Percentiles rank a stretch among this genome's conserved stretches.
Evolutionary conservation across 352 stramenopile species (phyloP).

Genomic region (Phytophthora rubi): DNA sequence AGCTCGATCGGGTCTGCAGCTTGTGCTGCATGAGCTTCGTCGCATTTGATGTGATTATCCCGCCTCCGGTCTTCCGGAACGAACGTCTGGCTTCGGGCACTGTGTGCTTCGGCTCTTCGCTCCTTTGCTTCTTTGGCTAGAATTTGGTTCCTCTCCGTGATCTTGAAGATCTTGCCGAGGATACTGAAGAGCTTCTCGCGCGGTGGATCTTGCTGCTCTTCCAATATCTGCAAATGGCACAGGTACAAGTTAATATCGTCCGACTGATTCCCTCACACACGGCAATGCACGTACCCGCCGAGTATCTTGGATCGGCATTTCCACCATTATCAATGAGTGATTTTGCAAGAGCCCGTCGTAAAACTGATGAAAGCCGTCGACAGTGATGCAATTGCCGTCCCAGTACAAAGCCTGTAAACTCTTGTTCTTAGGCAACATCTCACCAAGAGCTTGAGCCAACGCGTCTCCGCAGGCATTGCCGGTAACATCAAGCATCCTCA

Average conservation of each 20-base stretch:
- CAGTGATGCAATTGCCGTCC: conserved; percentile 78
- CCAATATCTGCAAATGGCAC: conserved; percentile 58
- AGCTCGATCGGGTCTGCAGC: conserved; percentile 9
- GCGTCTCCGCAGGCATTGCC: conserved; percentile 78
- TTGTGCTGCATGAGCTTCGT: not conserved
- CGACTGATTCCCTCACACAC: not conserved
- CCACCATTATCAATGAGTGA: conserved; percentile 67
- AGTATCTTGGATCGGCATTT: conserved; percentile 83
- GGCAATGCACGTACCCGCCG: conserved; percentile 46
- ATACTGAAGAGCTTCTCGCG: conserved; percentile 78
- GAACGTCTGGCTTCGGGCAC: not conserved
- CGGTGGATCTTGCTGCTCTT: conserved; percentile 70
- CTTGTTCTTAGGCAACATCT: conserved; percentile 59
- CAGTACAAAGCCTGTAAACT: conserved; percentile 74
- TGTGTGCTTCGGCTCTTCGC: conserved; percentile 21
- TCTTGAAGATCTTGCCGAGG: conserved; percentile 76
- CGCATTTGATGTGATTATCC: conserved; percentile 7
- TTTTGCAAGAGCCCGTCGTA: conserved; percentile 70
- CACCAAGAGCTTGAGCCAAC: conserved; percentile 52
- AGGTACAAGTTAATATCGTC: not conserved
- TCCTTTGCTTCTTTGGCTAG: conserved; percentile 27
- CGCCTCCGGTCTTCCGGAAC: not conserved
- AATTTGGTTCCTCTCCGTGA: conserved; percentile 70
- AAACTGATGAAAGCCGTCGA: conserved; percentile 72
- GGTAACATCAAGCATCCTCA: conserved; percentile 77